A percentile compares a stretch with the other conserved stretches of the same genome.
phyloP scores from a whole-genome alignment of 345 rosid species.

The Dipteronia dyeriana region DNA sequence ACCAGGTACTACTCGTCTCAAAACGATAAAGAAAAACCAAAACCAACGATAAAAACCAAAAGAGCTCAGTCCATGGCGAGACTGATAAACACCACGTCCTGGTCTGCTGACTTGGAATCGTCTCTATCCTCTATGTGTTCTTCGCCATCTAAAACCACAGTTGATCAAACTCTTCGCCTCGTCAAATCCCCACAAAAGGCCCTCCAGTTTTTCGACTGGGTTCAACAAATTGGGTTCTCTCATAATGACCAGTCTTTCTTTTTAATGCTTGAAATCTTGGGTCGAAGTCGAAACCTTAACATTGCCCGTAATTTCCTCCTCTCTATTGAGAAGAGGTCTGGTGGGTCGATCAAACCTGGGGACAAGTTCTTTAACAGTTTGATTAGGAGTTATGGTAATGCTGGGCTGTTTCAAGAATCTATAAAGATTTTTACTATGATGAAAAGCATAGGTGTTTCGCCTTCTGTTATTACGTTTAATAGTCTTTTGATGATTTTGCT shows the following conservation, averaged over 20 bases:
- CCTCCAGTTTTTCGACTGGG: constrained; percentile 71
- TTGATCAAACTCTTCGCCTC: constrained; percentile 59
- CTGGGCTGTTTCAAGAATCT: constrained; percentile 72
- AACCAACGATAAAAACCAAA: constrained; percentile 43
- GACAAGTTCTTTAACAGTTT: constrained; percentile 77
- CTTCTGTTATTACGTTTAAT: constrained; percentile 72
- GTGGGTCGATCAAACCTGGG: constrained; percentile 53
- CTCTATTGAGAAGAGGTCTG: constrained; percentile 63
- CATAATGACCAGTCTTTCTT: constrained; percentile 58
- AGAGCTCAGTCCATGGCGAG: constrained; percentile 52
- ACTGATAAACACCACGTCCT: constrained; percentile 47
- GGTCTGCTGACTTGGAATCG: constrained; percentile 65
- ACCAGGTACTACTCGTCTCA: constrained; percentile 22
- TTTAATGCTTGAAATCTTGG: constrained; percentile 66
- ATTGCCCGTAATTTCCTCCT: constrained; percentile 69
- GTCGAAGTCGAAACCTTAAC: constrained; percentile 63
- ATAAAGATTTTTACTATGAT: constrained; percentile 56
- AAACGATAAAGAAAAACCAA: constrained; percentile 9
- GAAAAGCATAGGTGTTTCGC: constrained; percentile 69
- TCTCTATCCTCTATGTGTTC: constrained; percentile 53
- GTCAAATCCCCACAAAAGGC: constrained; percentile 53
- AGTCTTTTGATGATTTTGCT: constrained; percentile 59
- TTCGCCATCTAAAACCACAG: constrained; percentile 52
- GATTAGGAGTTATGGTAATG: constrained; percentile 67
- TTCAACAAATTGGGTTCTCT: constrained; percentile 40